Evolutionary conservation across 2,329 filamentous ascomycete species (phyloP), one percentile per base, ranked within the genome.

Genomic region (Fusarium secorum): DNA sequence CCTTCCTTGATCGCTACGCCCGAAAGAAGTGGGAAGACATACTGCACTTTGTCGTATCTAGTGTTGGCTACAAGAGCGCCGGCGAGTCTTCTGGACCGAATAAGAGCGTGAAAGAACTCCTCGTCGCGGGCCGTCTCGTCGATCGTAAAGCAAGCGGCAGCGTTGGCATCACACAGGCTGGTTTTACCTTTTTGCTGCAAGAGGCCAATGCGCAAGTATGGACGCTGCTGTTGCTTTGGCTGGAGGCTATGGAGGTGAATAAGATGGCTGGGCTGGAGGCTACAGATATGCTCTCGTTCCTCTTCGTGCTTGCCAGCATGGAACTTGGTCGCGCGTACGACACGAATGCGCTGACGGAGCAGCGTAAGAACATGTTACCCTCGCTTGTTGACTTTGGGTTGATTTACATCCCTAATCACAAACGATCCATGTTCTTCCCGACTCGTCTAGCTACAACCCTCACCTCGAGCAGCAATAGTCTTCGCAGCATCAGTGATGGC

Each of bases 171-270:
- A 99, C 96, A 0, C 91, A 97, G 78, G 90, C 93, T 5, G 96
- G 96, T 11, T 99, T 99, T 79, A 95, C 93, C 0, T 99, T 99
- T 77, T 85, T 99, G 61, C 85, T 99, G 13, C 95, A 98, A 77
- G 95, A 98, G 78, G 91, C 95, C 64, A 98, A 98, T 79, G 94
- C 95, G 0, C 96, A 99, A 80, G 94, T 99, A 38, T 99, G 96
- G 96, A 96, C 94, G 30, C 85, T 99, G 49, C 86, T 99, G 38
- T 91, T 99, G 33, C 90, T 98, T 35, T 99, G 97, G 86, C 90
- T 99, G 54, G 93, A 97, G 73, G 92, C 94, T 67, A 92, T 92
- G 46, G 91, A 94, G 74, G 81, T 79, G 18, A 79, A 81, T 53
- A 79, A 80, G 46, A 77, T 86, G 76, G 84, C 93, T 20, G 88